Conservation (phyloP, 148 eudicot species). For the Selenicereus undatus region DNA sequence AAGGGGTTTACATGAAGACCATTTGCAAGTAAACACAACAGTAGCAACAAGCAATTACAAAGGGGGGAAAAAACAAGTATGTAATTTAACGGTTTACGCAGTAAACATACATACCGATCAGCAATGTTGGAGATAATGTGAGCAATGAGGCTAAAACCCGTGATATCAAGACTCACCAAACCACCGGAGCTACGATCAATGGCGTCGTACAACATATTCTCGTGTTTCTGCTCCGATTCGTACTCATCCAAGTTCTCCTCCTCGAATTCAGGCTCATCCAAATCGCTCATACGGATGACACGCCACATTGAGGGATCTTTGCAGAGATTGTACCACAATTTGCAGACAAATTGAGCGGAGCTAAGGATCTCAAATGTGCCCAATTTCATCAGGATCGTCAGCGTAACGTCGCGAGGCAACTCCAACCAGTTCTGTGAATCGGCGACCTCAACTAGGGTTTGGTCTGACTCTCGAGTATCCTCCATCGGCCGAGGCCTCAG, state of each 20-base stretch:
- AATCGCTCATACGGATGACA: constrained; percentile 6
- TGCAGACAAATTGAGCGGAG: constrained; percentile 52
- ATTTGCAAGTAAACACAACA: too few relatives aligned
- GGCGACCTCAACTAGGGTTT: background rate
- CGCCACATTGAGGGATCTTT: constrained; percentile 65
- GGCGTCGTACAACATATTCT: constrained; percentile 32
- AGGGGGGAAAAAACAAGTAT: too few relatives aligned
- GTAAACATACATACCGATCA: constrained; percentile 29
- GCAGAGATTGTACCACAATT: constrained; percentile 49
- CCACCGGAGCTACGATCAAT: constrained; percentile 47
- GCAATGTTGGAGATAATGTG: constrained; percentile 28
- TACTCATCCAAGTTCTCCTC: constrained; percentile 21
- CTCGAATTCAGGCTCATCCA: background rate
- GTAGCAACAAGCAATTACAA: background rate
- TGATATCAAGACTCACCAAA: constrained; percentile 29
- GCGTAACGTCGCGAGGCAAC: constrained; percentile 47
- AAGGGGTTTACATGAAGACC: background rate
- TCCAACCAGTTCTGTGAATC: constrained; percentile 47
- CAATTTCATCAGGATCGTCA: constrained; percentile 41
- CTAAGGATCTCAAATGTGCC: constrained; percentile 36
- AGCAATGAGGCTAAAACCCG: constrained; percentile 27
- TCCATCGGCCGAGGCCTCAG: too few relatives aligned
- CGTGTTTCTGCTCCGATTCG: constrained; percentile 2
- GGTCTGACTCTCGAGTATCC: background rate
- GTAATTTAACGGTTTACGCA: background rate